Evolutionary conservation across 441 rosid species (phyloP), one percentile per base, ranked within the genome.

Genomic region (Populus hybrid): DNA sequence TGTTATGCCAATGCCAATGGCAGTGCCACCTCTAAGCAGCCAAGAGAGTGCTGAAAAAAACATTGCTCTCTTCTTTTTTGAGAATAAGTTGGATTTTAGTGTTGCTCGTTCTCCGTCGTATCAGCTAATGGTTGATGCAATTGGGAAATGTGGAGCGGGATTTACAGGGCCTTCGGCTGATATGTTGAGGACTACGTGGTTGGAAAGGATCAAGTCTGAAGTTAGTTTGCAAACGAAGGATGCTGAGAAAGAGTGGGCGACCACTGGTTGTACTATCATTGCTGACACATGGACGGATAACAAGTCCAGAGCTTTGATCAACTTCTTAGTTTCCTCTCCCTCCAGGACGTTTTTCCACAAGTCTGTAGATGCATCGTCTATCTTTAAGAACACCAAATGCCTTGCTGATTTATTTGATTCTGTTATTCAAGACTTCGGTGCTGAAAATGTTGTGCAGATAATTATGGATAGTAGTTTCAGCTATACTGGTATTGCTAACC

Each of bases 281-380:
- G 97, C 95, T 0, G 93, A 92, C 79, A 88, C 91, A 26, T 94
- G 95, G 95, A 90, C 95, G 11, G 98, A 94, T 82, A 88, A 90
- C 79, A 94, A 94, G 83, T 88, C 97, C 8, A 88, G 87, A 82
- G 97, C 98, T 66, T 83, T 91, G 46, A 89, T 94, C n/a, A 92
- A 92, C 86, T 92, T 94, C 79, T 87, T 88, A 46, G 93, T 94
- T 83, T 92, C 98, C 5, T 94, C 97, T 0, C 98, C 97, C 12
- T 89, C 97, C 30, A 84, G 92, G 80, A 89, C 91, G 70, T 86
- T 88, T 69, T 94, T 92, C 84, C 93, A 88, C 87, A 92, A 90
- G 83, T 94, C 94, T 36, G 90, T 92, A 2, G 98, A 94, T 76
- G 95, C 94, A 16, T 94, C 98, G 35, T 90, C 95, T 0, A 87